phyloP scores from a whole-genome alignment of 164 flowering plant species.

The Saururus chinensis region DNA sequence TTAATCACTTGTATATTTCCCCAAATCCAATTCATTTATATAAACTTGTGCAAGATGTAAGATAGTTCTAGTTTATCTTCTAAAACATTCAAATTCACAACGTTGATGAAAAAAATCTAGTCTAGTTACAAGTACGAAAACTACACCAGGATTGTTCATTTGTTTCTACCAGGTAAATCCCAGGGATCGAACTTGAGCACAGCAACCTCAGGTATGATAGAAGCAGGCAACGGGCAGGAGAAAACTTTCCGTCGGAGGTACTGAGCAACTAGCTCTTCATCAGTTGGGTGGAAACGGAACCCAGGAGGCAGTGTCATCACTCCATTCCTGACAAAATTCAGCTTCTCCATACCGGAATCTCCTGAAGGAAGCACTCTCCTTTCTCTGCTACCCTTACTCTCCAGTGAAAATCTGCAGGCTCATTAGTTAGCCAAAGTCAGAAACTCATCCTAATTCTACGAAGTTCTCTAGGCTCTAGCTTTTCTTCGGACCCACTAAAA shows the following conservation, averaged over 20 bases:
- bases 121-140: too few species aligned
- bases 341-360: conserved; percentile 24
- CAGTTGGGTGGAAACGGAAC: conserved; percentile 77
- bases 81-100: too few species aligned
- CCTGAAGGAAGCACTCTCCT: background rate
- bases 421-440: background rate
- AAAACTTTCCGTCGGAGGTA: conserved; percentile 51
- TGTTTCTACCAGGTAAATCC: conserved; percentile 61
- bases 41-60: background rate
- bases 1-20: too few species aligned
- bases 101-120: background rate
- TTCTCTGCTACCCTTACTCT: background rate
- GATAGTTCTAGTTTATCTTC: background rate
- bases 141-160: background rate
- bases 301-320: conserved; percentile 64
- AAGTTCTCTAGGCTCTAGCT: too few species aligned
- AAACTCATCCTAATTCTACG: background rate
- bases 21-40: too few species aligned
- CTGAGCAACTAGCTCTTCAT: conserved; percentile 71
- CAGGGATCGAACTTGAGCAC: conserved; percentile 56
- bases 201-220: conserved; percentile 58
- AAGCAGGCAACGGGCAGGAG: conserved; percentile 59
- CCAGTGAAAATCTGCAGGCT: background rate
- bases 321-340: conserved; percentile 43
- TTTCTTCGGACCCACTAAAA: too few species aligned